Base-by-base conservation (phyloP, 495 filamentous ascomycete species). In the Chlorociboria aeruginascens region DNA sequence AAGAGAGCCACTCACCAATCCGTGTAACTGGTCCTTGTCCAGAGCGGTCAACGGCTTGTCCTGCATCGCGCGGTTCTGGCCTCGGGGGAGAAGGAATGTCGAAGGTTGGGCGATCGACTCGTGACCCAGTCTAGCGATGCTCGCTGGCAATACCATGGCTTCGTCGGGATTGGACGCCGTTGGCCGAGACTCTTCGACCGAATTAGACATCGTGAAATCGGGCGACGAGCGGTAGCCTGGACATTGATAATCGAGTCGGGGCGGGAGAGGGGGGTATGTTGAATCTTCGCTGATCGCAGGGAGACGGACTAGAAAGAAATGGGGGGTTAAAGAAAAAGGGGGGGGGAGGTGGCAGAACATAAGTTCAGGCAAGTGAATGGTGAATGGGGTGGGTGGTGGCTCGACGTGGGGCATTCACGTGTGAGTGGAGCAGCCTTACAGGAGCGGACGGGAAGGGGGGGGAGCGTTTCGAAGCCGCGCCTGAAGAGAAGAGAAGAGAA, bases 21-120 rank as follows among this genome's bases (percentile, higher is more conserved):
- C 90, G 65, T 90, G 83, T 68, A 82, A 77, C 71, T 97, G 90
- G 69, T 95, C 90, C 66, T 76, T 79, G 66, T 97, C 89, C 52
- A 94, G 72, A 53, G 79, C 76, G 68, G 72, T 83, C 67, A 84
- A 70, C 60, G 79, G 71, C 63, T 74, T 73, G 46, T 59, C 53
- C 46, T 55, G 40, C 59, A 56, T 57, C 33, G 59, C 57, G 46
- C 56, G 53, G 44, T 58, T 58, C 33, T 62, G 59, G 54, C 61
- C 66, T 61, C 69, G 67, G 47, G 82, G 84, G 59, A 80, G 81
- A 65, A 93, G 79, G 70, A 89, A 95, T 40, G 85, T 87, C 48
- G 84, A 83, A 57, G 87, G 89, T 71, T 83, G 79, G 58, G 92
- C 86, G 66, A 74, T 74, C 40, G 68, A 40, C 70, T 75, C 72